Evolutionary conservation across 257 asterid genomes (phyloP), one percentile per base, ranked within the genome.

Genomic region (Scutellaria minor): DNA sequence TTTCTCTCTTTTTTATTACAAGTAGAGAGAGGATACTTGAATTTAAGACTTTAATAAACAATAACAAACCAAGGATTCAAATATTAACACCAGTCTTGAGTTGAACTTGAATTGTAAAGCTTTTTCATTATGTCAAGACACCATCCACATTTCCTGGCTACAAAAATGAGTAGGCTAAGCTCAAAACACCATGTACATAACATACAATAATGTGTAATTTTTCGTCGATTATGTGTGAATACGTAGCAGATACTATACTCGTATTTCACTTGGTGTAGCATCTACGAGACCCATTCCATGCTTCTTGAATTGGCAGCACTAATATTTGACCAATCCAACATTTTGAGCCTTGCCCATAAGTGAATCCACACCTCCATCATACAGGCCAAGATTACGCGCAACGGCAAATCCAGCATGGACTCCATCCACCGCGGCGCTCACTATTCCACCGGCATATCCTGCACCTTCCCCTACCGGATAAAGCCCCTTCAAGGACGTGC

Each of bases 391-490:
- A 64, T 79, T 85, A 64, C 85, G 81, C 0, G 97, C 95, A 27
- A 88, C 71, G 5, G 96, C 95, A 70, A 91, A 91, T 18, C 99
- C 97, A 6, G 97, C 90, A 9, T 82, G 81, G 91, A 89, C 86
- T 9, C 99, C 99, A 75, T 94, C 99, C 15, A 94, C 97, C 0
- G 99, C 97, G 3, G 99, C 97, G 37, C 97, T 91, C 64, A 92
- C 91, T 47, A 91, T 94, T 35, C 99, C 99, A 51, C 99, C 97
- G 6, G 97, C 99, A 76, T 88, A 94, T 4, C 99, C 97, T 0
- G 97, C 97, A 8, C 97, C 96, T 85, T 94, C 98, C 9, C 98
- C 97, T 9, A 94, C 81, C 0, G 99, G 99, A 75, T 91, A 91
- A 6, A 94, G 91, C 82, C 97, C 99, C 74, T 80, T 84, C 45